phyloP scores from a whole-genome alignment of 805 yeast genomes.

The Sungouiozyma intestinalis region DNA sequence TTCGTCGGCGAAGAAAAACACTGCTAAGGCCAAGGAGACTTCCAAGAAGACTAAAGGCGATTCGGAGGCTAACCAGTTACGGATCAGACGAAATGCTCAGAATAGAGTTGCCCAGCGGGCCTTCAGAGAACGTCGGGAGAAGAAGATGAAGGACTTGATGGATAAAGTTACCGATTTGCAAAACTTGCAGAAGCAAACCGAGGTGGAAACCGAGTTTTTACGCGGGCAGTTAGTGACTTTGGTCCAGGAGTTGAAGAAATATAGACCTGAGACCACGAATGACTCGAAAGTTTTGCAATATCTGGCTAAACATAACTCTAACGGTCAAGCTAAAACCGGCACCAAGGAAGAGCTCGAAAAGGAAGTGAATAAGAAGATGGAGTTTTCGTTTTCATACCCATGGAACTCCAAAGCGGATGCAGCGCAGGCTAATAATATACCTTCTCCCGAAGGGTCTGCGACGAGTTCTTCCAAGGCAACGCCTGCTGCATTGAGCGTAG shows the following conservation, averaged over 20 bases:
- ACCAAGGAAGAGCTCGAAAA: conserved; percentile 5
- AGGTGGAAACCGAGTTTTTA: conserved; percentile 63
- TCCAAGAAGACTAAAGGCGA: conserved; percentile 66
- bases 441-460: conserved; percentile 7
- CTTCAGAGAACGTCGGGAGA: conserved; percentile 86
- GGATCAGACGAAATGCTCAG: conserved; percentile 85
- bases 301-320: conserved; percentile 9
- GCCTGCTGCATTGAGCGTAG: not conserved
- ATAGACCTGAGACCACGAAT: conserved; percentile 33
- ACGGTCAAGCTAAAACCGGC: not conserved
- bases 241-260: conserved; percentile 57
- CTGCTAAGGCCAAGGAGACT: conserved; percentile 3
- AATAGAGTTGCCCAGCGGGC: conserved; percentile 97
- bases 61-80: conserved; percentile 64
- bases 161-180: conserved; percentile 68
- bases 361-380: conserved; percentile 13
- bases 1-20: conserved; percentile 7
- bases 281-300: conserved; percentile 22
- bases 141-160: conserved; percentile 76
- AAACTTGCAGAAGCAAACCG: conserved; percentile 54
- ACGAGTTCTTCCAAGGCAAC: conserved; percentile 3
- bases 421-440: conserved; percentile 2
- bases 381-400: conserved; percentile 47
- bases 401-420: conserved; percentile 24
- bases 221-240: conserved; percentile 68